These are phyloP conservation scores for Entomortierella beljakovae DNA, from an alignment of 192 early-diverging fungal species.

Conservation along the genomic window DNA sequence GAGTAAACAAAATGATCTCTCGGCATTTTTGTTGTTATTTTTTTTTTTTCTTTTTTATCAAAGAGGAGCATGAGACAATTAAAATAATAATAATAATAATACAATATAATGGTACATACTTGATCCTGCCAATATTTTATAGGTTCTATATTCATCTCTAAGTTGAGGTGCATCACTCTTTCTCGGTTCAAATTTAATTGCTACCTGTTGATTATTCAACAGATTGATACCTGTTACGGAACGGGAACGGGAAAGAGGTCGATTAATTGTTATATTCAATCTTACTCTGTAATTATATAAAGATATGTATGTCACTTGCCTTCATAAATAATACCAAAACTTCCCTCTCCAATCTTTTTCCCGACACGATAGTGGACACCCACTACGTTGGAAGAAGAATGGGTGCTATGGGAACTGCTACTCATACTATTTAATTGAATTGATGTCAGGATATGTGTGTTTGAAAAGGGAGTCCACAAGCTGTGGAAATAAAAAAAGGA, in stretches of 20 bases:
- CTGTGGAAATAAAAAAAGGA: background rate
- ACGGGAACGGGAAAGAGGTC: background rate
- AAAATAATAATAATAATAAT: background rate
- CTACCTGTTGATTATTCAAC: constrained; percentile 90
- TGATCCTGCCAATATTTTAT: constrained; percentile 88
- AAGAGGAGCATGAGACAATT: background rate
- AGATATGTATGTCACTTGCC: constrained; percentile 70
- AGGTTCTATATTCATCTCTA: constrained; percentile 95
- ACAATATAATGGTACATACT: constrained; percentile 41
- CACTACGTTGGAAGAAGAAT: constrained; percentile 82
- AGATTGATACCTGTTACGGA: constrained; percentile 77
- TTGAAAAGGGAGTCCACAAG: background rate
- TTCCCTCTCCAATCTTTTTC: constrained; percentile 97
- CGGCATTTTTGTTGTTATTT: background rate
- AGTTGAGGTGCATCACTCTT: constrained; percentile 98
- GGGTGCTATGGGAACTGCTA: constrained; percentile 52
- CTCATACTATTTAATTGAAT: constrained; percentile 17
- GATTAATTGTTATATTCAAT: too few relatives aligned
- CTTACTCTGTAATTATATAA: too few relatives aligned
- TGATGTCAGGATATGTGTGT: background rate
- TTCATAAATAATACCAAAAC: constrained; percentile 99
- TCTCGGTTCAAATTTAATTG: constrained; percentile 97
- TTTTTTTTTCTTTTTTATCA: background rate
- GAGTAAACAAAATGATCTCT: too few relatives aligned
- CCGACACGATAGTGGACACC: constrained; percentile 97